Evolutionary conservation across 495 filamentous ascomycete genomes (phyloP).

Genomic region (Neurospora sp.): DNA sequence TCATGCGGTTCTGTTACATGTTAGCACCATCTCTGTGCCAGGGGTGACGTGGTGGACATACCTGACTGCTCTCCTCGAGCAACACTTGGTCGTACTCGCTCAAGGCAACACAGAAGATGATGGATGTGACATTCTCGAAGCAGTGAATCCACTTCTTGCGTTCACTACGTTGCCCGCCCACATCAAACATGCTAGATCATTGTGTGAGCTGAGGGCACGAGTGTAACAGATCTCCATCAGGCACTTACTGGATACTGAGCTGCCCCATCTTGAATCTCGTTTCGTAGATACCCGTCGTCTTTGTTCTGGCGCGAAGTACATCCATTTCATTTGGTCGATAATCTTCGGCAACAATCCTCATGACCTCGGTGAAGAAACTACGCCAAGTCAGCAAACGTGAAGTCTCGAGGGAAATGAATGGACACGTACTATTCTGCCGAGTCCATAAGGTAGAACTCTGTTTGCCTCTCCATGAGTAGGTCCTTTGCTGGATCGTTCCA

Average conservation of each 20-base stretch:
- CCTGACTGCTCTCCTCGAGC: slow-evolving; percentile 93
- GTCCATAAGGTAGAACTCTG: slow-evolving; percentile 99
- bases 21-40: slow-evolving; percentile 10
- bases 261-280: slow-evolving; percentile 97
- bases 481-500: slow-evolving; percentile 87
- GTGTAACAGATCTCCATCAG: background rate
- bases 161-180: slow-evolving; percentile 92
- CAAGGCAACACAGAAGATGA: slow-evolving; percentile 96
- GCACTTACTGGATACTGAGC: slow-evolving; percentile 89
- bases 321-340: slow-evolving; percentile 90
- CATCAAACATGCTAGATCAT: slow-evolving; percentile 85
- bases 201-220: slow-evolving; percentile 8
- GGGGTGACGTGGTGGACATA: slow-evolving; percentile 26
- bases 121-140: slow-evolving; percentile 99
- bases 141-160: slow-evolving; percentile 99
- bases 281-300: slow-evolving; percentile 99
- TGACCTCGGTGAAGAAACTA: slow-evolving; percentile 92
- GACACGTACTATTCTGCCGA: slow-evolving; percentile 87
- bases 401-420: background rate
- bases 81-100: slow-evolving; percentile 98
- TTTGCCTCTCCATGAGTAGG: slow-evolving; percentile 81
- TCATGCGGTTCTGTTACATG: slow-evolving; percentile 79
- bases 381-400: slow-evolving; percentile 2
- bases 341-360: slow-evolving; percentile 70
- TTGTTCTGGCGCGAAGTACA: slow-evolving; percentile 88